Conservation (phyloP, 2,329 filamentous ascomycete genomes). For the Claviceps digitariae region DNA sequence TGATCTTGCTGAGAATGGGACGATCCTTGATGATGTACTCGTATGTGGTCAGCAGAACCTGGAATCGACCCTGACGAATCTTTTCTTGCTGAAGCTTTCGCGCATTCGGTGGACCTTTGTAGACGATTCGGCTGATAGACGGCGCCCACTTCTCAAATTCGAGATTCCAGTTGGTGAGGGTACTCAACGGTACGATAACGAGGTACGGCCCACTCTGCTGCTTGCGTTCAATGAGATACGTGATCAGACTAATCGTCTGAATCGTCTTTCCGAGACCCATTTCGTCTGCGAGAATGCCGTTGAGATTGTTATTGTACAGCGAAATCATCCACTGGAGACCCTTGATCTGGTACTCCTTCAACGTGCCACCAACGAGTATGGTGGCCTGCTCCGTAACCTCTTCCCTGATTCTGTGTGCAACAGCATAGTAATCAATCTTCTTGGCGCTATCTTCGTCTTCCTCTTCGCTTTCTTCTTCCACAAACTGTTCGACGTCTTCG, state of each 20-base stretch:
- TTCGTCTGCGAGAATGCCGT: slow-evolving; percentile 95
- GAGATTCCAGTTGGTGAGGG: slow-evolving; percentile 94
- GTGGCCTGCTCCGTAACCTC: slow-evolving; percentile 70
- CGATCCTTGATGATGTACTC: slow-evolving; percentile 99
- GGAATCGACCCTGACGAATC: slow-evolving; percentile 89
- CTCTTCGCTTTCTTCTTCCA: slow-evolving; percentile 53
- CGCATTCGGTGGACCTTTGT: slow-evolving; percentile 84
- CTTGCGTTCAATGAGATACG: slow-evolving; percentile 94
- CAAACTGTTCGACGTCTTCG: slow-evolving; percentile 36
- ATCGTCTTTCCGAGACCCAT: slow-evolving; percentile 99
- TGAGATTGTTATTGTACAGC: slow-evolving; percentile 98
- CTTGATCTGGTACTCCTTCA: slow-evolving; percentile 98
- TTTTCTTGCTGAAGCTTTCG: slow-evolving; percentile 87
- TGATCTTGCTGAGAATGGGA: slow-evolving; percentile 90
- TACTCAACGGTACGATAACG: slow-evolving; percentile 93
- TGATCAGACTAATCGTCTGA: slow-evolving; percentile 94
- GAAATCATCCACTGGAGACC: slow-evolving; percentile 99
- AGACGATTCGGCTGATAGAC: slow-evolving; percentile 72
- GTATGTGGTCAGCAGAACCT: slow-evolving; percentile 93
- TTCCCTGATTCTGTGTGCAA: slow-evolving; percentile 91
- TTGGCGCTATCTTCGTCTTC: slow-evolving; percentile 56
- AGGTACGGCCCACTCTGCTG: slow-evolving; percentile 82
- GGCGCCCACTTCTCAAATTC: slow-evolving; percentile 99
- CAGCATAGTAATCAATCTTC: slow-evolving; percentile 98
- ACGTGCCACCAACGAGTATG: slow-evolving; percentile 78